Evolutionary conservation across 352 stramenopile species (phyloP).

Genomic region (Aphanomyces cochlioides): DNA sequence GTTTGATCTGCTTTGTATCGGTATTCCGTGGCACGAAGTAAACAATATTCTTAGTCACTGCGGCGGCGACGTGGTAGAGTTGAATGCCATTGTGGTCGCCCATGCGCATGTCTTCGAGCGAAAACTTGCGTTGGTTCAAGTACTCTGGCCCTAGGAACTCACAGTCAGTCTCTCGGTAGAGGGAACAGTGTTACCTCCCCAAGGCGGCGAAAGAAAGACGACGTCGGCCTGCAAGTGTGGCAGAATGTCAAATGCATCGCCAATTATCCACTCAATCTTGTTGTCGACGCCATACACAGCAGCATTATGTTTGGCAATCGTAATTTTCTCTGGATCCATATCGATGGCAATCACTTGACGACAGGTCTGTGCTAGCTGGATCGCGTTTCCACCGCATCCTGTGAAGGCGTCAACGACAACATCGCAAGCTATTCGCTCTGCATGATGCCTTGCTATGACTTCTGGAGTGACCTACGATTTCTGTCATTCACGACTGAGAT

Average conservation of each 20-base stretch:
- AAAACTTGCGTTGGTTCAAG: conserved; percentile 62
- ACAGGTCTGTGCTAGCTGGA: conserved; percentile 88
- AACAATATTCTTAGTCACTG: conserved; percentile 66
- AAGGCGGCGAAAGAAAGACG: conserved; percentile 90
- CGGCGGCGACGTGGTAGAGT: conserved; percentile 58
- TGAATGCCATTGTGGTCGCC: conserved; percentile 51
- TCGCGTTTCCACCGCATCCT: conserved; percentile 90
- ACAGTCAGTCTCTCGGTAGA: background rate
- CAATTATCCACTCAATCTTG: conserved; percentile 89
- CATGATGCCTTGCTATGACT: conserved; percentile 84
- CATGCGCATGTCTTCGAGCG: conserved; percentile 63
- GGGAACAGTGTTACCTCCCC: conserved; percentile 54
- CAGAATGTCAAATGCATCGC: conserved; percentile 79
- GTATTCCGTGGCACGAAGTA: conserved; percentile 83
- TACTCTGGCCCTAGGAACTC: conserved; percentile 42
- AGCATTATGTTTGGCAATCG: conserved; percentile 88
- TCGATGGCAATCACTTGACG: conserved; percentile 91
- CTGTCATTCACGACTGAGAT: too few species aligned
- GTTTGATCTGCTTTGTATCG: conserved; percentile 45
- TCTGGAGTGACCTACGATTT: conserved; percentile 80
- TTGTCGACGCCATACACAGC: conserved; percentile 86
- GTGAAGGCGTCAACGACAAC: conserved; percentile 90
- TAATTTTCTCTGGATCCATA: conserved; percentile 85
- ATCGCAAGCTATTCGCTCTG: conserved; percentile 68
- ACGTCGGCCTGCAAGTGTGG: conserved; percentile 68